phyloP scores from a whole-genome alignment of 257 asterid genomes.

The Przewalskia tangutica region DNA sequence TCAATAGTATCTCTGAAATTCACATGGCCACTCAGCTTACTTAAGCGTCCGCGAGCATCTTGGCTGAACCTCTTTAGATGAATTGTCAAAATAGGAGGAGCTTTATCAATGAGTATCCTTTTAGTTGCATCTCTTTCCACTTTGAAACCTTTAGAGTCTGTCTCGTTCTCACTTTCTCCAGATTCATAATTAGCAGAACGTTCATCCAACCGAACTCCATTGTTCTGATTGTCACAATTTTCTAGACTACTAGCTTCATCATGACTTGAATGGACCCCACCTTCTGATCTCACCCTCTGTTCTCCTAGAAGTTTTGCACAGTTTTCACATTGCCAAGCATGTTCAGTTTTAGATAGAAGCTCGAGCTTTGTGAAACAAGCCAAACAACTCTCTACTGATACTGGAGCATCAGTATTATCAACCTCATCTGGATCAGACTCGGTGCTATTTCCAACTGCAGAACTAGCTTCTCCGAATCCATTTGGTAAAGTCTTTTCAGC shows the following conservation, averaged over 20 bases:
- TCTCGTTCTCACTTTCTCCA: constrained; percentile 31
- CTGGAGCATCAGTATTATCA: constrained; percentile 70
- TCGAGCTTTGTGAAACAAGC: constrained; percentile 65
- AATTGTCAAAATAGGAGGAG: constrained; percentile 70
- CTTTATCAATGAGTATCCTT: constrained; percentile 53
- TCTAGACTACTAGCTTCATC: constrained; percentile 4
- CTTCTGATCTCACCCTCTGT: constrained; percentile 26
- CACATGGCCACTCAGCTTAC: constrained; percentile 84
- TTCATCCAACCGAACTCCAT: constrained; percentile 10
- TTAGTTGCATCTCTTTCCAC: constrained; percentile 88
- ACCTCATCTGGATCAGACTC: constrained; percentile 93
- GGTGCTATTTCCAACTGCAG: constrained; percentile 33
- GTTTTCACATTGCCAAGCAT: constrained; percentile 91
- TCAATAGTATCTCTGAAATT: constrained; percentile 49
- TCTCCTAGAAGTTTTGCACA: constrained; percentile 62
- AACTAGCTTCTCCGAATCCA: constrained; percentile 27
- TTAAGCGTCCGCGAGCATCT: constrained; percentile 77
- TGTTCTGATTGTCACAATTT: constrained; percentile 13
- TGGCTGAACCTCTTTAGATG: constrained; percentile 87
- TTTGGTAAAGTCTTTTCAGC: constrained; percentile 20
- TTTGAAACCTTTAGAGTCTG: constrained; percentile 37
- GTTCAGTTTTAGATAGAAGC: constrained; percentile 70
- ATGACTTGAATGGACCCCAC: constrained; percentile 14
- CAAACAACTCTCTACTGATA: constrained; percentile 84
- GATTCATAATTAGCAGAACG: constrained; percentile 22